Percentiles rank a stretch among this genome's conserved stretches.
Evolutionary conservation across 2,329 filamentous ascomycete species (phyloP).

Genomic region (Cladosporium sphaerospermum): DNA sequence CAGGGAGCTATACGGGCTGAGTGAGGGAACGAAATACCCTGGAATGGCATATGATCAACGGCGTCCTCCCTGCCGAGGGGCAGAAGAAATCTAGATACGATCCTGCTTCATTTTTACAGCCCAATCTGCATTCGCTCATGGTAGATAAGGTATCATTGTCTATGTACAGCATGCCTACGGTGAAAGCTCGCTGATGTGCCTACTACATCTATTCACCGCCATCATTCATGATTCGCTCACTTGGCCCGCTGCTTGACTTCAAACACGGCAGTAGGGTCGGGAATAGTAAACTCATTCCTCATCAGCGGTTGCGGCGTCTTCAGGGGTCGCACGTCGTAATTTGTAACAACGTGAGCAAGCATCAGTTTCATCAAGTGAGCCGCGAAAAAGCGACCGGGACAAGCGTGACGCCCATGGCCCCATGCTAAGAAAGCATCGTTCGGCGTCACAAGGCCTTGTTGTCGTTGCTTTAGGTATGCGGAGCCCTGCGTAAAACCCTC

Average conservation of each 20-base stretch:
- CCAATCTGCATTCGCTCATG: too few relatives aligned
- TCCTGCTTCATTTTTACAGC: too few relatives aligned
- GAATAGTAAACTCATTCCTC: conserved; percentile 7
- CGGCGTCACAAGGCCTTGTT: conserved; percentile 18
- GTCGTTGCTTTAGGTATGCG: conserved; percentile 11
- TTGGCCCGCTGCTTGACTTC: not conserved
- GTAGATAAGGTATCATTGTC: too few relatives aligned
- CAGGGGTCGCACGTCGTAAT: conserved; percentile 30
- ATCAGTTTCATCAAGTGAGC: conserved; percentile 43
- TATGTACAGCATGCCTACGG: too few relatives aligned
- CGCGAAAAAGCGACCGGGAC: conserved; percentile 42
- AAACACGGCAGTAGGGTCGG: not conserved
- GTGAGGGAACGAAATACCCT: too few relatives aligned
- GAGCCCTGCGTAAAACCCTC: not conserved
- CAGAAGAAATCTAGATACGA: too few relatives aligned
- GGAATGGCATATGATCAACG: too few relatives aligned
- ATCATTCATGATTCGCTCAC: not conserved
- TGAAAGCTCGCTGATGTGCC: too few relatives aligned
- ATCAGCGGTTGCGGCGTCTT: conserved; percentile 13
- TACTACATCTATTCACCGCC: not conserved
- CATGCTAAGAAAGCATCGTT: conserved; percentile 20
- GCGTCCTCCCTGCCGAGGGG: too few relatives aligned
- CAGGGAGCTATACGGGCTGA: not conserved
- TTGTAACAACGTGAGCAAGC: conserved; percentile 36
- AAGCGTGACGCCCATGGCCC: conserved; percentile 21